Conservation (phyloP, 179 eudicot genomes). For the Amaranthus tricolor region DNA sequence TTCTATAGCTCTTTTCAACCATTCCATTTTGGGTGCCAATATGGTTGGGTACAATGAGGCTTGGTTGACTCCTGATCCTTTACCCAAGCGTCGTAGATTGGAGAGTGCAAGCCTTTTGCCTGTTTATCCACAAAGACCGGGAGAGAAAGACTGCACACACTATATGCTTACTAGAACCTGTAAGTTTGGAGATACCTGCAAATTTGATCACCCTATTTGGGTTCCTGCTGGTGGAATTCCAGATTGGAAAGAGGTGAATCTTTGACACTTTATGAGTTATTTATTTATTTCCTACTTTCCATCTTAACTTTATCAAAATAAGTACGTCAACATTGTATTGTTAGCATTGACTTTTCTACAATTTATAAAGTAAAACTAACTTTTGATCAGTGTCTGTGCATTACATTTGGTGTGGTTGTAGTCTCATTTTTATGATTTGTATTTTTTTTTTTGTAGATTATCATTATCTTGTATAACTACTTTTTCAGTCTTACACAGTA, state of each 20-base stretch:
- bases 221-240: slow-evolving; percentile 99
- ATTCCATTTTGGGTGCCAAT: slow-evolving; percentile 70
- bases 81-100: slow-evolving; percentile 95
- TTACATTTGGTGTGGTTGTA: too few species aligned
- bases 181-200: slow-evolving; percentile 98
- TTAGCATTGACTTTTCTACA: slow-evolving; percentile 1
- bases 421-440: too few species aligned
- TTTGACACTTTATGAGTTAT: slow-evolving; percentile 36
- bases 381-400: not conserved
- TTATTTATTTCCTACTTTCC: slow-evolving; percentile 24
- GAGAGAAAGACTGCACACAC: slow-evolving; percentile 93
- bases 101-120: slow-evolving; percentile 84
- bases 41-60: slow-evolving; percentile 83
- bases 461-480: too few species aligned
- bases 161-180: slow-evolving; percentile 99
- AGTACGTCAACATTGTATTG: slow-evolving; percentile 14
- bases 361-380: not conserved
- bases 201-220: slow-evolving; percentile 99
- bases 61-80: slow-evolving; percentile 77
- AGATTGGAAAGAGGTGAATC: slow-evolving; percentile 98
- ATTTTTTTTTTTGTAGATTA: too few species aligned
- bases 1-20: slow-evolving; percentile 82
- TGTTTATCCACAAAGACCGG: slow-evolving; percentile 98
- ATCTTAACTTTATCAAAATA: slow-evolving; percentile 4
- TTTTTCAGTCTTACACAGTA: too few species aligned